Base-by-base conservation (phyloP, 805 yeast genomes). In the Nakazawaea populi region DNA sequence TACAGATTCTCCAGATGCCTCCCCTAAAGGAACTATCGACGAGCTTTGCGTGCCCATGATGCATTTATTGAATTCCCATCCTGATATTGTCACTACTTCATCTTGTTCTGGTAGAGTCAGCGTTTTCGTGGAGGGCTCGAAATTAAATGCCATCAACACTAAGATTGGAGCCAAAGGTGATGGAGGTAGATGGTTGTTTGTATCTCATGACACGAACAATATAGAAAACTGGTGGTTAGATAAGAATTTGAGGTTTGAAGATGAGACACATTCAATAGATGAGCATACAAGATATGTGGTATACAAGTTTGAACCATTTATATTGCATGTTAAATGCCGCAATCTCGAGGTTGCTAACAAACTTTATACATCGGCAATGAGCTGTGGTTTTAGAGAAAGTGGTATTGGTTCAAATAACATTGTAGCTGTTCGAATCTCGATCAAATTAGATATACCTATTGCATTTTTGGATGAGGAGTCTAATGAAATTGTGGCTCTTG, bases 21-120 rank as follows among this genome's bases (percentile, higher is more conserved):
- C 95, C 2, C 96, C 96, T 12, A 90, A 89, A 60, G 96, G 96
- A 1, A 76, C 89, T 2, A 82, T 89, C n/a, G 96, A 89, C 65
- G 80, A 69, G 46, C 69, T 77, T 24, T 84, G 95, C 58, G 60
- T 84, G 10, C 96, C 96, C 2, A 74, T 89, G 18, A 87, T 89
- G 54, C 65, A 79, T 12, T 62, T 83, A 12, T 84, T 89, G 57
- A 89, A 89, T 60, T 56, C 75, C 3, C 79, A 80, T 56, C 59
- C 66, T 0, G 81, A 85, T 55, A 76, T 86, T 81, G 94, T 89
- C 9, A 89, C 96, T 2, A 89, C 96, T 0, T 87, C 95, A 1
- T 84, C 94, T 14, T 89, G 96, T 57, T 87, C 96, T 0, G 96
- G 96, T 3, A 71, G 96, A 59, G 84, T 89, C 1, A 83, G 92